Base-by-base conservation (phyloP, 2,329 filamentous ascomycete genomes). In the Blastomyces percursus region DNA sequence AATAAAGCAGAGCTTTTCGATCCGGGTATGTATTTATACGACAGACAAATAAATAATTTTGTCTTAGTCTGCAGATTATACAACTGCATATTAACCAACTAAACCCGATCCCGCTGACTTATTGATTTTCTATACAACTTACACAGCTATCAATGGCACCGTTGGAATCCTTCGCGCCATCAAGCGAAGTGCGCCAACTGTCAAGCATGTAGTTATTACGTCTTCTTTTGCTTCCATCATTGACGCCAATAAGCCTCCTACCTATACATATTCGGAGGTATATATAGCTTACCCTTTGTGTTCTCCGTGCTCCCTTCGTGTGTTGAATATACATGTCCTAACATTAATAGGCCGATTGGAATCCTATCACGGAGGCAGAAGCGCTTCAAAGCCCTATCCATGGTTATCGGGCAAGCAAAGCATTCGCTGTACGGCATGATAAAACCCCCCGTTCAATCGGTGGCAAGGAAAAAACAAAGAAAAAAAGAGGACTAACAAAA, bases 161-260 rank as follows among this genome's bases (percentile, higher is more conserved):
- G 84, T 81, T 0, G 84, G 84, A 14, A 83, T 87, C 60, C 72
- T 87, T 65, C 84, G 82, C 66, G 81, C 82, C 1, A 81, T 86
- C 72, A 85, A 85, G 72, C 80, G 81, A 67, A 77, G 76, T 63
- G 84, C 84, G 2, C 84, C 84, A 66, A 82, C 71, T 71, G 88
- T 95, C 60, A 90, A 86, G 76, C 82, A 86, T 64, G 87, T 95
- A 16, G 86, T 86, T 54, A 81, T 89, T 66, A 88, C 86, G 0
- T 87, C 84, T 2, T 88, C 85, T 1, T 89, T 88, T 67, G 86
- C 86, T n/a, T 78, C 85, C 0, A 86, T 89, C 21, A 68, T 87
- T 58, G 78, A 87, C 66, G 64, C 76, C 0, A 69, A 70, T 24
- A 65, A 73, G 42, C 62, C 75, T 73, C 51, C 67, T 67, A 32